Conservation (phyloP, 2,329 filamentous ascomycete species). For the Alternaria alternata region DNA sequence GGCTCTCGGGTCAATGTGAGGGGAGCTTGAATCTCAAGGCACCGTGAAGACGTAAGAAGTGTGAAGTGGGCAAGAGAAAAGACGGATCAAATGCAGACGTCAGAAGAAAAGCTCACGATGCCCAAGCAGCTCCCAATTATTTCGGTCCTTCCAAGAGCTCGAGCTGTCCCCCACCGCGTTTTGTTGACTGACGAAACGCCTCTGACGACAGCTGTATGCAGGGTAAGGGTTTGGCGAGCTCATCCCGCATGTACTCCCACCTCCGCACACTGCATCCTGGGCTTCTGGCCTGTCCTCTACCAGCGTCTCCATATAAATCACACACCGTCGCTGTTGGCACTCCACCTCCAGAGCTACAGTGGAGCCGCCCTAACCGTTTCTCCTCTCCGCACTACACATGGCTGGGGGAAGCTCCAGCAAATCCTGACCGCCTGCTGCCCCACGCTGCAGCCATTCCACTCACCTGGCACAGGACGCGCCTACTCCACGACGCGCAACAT, state of each 20-base stretch:
- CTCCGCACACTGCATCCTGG: conserved; percentile 14
- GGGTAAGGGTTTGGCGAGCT: conserved; percentile 33
- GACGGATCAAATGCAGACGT: conserved; percentile 14
- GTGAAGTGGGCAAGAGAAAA: neutral
- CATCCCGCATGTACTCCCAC: conserved; percentile 15
- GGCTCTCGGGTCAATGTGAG: conserved; percentile 4
- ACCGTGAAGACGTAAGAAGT: conserved; percentile 20
- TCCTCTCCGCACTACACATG: conserved; percentile 13
- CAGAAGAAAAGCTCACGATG: conserved; percentile 16
- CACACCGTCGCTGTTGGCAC: conserved; percentile 24
- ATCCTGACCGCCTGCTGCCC: conserved; percentile 17
- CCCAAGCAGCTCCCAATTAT: conserved; percentile 11
- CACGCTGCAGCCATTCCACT: conserved; percentile 5
- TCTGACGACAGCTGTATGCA: conserved; percentile 38
- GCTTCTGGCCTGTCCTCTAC: conserved; percentile 12
- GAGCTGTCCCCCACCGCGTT: conserved; percentile 25
- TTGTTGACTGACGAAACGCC: conserved; percentile 19
- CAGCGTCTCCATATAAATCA: conserved; percentile 31
- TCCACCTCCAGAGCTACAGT: conserved; percentile 30
- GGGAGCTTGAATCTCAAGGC: conserved; percentile 14
- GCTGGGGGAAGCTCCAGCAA: conserved; percentile 12
- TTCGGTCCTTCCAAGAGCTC: conserved; percentile 25
- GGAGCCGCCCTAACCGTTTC: conserved; percentile 12
- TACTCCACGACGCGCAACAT: neutral
- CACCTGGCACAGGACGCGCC: neutral